Percentiles rank a stretch among this genome's conserved stretches.
Evolutionary conservation across 2,329 filamentous ascomycete genomes (phyloP).

Genomic region (Pseudogymnoascus sp.): DNA sequence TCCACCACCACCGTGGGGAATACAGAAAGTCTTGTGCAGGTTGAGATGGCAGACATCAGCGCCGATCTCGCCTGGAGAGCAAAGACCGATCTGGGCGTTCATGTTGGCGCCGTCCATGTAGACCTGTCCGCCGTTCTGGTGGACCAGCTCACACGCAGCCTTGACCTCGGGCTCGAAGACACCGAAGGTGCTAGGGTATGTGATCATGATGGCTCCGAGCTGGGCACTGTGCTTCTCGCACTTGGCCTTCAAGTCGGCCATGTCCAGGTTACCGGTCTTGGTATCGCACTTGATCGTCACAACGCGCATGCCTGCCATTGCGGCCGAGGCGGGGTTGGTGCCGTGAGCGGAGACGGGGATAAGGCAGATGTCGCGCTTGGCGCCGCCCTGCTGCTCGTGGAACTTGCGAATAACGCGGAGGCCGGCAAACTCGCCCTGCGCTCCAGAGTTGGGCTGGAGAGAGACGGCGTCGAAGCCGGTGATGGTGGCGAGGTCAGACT

Average conservation of each 20-base stretch:
- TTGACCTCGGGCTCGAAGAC: conserved; percentile 89
- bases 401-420: conserved; percentile 82
- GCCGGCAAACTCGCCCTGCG: conserved; percentile 90
- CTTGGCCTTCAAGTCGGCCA: conserved; percentile 77
- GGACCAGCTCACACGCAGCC: conserved; percentile 76
- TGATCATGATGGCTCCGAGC: conserved; percentile 91
- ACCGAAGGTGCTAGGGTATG: conserved; percentile 90
- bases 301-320: conserved; percentile 93
- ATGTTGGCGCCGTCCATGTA: conserved; percentile 99
- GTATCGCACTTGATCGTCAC: conserved; percentile 86
- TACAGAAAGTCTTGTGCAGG: conserved; percentile 98
- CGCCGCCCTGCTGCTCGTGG: conserved; percentile 58
- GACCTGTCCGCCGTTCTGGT: conserved; percentile 81
- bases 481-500: conserved; percentile 67
- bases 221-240: conserved; percentile 81
- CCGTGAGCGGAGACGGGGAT: conserved; percentile 94
- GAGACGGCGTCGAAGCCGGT: conserved; percentile 88
- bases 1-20: conserved; percentile 89
- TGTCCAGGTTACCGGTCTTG: conserved; percentile 80
- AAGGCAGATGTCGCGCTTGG: conserved; percentile 77
- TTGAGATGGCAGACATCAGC: conserved; percentile 97
- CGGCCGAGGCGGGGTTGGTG: conserved; percentile 89
- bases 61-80: conserved; percentile 88
- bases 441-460: conserved; percentile 90
- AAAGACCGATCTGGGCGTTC: conserved; percentile 95